A percentile compares a stretch with the other conserved stretches of the same genome.
phyloP scores from a whole-genome alignment of 106 monocot species.

The Dendrobium huoshanense region DNA sequence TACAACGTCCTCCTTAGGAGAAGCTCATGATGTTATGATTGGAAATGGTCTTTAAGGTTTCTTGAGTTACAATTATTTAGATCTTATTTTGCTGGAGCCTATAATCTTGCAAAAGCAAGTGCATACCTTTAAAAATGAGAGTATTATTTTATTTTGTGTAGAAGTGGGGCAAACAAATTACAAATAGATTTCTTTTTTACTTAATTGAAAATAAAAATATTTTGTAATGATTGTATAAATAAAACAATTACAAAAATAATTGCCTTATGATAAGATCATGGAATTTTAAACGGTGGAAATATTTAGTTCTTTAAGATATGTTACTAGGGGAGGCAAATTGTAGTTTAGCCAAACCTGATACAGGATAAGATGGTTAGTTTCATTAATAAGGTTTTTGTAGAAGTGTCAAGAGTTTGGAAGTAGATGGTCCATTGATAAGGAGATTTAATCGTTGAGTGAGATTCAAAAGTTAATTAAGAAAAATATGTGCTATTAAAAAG shows the following conservation, averaged over 20 bases:
- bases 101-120: not conserved
- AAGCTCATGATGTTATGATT: constrained; percentile 1
- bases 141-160: not conserved
- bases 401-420: not conserved
- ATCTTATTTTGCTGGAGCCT: not conserved
- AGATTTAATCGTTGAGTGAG: not conserved
- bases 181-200: not conserved
- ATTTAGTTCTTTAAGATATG: not conserved
- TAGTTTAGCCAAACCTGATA: not conserved
- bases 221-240: not conserved
- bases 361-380: not conserved
- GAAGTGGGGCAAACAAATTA: not conserved
- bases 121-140: not conserved
- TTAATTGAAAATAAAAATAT: not conserved
- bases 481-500: not conserved
- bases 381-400: not conserved
- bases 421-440: not conserved
- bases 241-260: not conserved
- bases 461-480: not conserved
- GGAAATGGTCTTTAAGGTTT: not conserved
- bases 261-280: not conserved
- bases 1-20: not conserved
- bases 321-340: not conserved
- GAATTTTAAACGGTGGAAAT: not conserved
- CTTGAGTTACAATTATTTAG: not conserved